Evolutionary conservation across 2,329 filamentous ascomycete species (phyloP).

Genomic region (Cladosporium velox): DNA sequence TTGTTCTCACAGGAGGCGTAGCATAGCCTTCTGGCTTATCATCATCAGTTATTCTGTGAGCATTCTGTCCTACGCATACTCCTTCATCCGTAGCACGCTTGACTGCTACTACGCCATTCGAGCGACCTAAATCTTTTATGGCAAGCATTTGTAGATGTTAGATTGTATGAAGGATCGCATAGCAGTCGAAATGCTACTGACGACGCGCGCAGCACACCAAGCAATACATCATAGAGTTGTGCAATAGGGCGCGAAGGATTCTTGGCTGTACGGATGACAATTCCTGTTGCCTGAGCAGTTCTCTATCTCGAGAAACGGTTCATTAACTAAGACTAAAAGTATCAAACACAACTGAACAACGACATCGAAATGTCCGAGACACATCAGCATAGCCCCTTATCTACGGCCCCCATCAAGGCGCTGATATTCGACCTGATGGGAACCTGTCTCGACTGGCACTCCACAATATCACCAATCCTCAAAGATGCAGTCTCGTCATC

Average conservation of each 20-base stretch:
- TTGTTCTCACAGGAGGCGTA: too few relatives aligned
- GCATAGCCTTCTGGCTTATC: too few relatives aligned
- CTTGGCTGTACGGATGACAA: background rate
- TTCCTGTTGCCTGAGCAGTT: background rate
- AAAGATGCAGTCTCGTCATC: background rate
- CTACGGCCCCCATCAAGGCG: background rate
- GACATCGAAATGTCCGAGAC: background rate
- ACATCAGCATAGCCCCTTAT: background rate
- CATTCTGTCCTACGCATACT: too few relatives aligned
- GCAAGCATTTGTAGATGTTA: too few relatives aligned
- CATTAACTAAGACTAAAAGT: background rate
- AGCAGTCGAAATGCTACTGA: background rate
- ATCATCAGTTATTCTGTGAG: too few relatives aligned
- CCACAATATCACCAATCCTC: slow-evolving; percentile 11
- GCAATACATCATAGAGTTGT: background rate
- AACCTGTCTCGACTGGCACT: slow-evolving; percentile 59
- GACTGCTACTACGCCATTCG: too few relatives aligned
- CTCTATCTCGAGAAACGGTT: background rate
- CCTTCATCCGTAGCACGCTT: too few relatives aligned
- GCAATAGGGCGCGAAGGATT: background rate
- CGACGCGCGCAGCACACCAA: background rate
- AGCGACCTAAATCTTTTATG: too few relatives aligned
- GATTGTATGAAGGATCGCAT: background rate
- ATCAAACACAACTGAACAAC: background rate
- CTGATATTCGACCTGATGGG: slow-evolving; percentile 58